Evolutionary conservation across 2,329 filamentous ascomycete genomes (phyloP).

Genomic region (Paraphoma sp.): DNA sequence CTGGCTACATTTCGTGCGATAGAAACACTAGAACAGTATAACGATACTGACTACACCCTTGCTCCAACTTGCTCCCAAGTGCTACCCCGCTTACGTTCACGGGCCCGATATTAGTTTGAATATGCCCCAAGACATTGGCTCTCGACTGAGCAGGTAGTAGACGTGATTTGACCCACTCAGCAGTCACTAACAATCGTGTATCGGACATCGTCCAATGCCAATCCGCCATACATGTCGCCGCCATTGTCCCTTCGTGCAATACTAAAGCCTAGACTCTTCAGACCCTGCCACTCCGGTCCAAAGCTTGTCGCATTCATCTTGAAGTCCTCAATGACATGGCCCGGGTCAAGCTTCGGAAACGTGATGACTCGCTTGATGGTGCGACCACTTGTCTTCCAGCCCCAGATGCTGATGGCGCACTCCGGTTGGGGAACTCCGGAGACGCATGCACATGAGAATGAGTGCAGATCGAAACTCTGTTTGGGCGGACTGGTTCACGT

Average conservation of each 20-base stretch:
- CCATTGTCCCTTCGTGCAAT: slow-evolving; percentile 29
- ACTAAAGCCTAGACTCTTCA: slow-evolving; percentile 31
- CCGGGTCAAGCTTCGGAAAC: slow-evolving; percentile 24
- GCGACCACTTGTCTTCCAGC: slow-evolving; percentile 13
- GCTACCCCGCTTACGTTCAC: too few species aligned
- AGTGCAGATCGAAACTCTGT: slow-evolving; percentile 18
- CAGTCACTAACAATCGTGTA: slow-evolving; percentile 17
- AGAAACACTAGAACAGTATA: neutral
- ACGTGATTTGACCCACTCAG: neutral
- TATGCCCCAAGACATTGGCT: too few species aligned
- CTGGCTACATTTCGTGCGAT: too few species aligned
- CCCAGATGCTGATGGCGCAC: slow-evolving; percentile 30
- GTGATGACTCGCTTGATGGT: slow-evolving; percentile 20
- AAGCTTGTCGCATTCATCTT: slow-evolving; percentile 28
- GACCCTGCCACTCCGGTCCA: slow-evolving; percentile 13
- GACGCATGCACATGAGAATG: slow-evolving; percentile 27
- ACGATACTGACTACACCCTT: too few species aligned
- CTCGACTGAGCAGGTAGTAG: too few species aligned
- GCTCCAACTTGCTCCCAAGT: too few species aligned
- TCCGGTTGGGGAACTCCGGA: slow-evolving; percentile 26
- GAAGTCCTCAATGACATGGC: slow-evolving; percentile 21
- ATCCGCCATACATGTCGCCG: slow-evolving; percentile 27
- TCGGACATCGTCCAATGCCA: slow-evolving; percentile 29
- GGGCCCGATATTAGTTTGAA: neutral
- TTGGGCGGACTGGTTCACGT: slow-evolving; percentile 11